These are phyloP conservation scores for Xylaria multiplex DNA, from an alignment of 2,329 filamentous ascomycete species.

Conservation along the genomic window DNA sequence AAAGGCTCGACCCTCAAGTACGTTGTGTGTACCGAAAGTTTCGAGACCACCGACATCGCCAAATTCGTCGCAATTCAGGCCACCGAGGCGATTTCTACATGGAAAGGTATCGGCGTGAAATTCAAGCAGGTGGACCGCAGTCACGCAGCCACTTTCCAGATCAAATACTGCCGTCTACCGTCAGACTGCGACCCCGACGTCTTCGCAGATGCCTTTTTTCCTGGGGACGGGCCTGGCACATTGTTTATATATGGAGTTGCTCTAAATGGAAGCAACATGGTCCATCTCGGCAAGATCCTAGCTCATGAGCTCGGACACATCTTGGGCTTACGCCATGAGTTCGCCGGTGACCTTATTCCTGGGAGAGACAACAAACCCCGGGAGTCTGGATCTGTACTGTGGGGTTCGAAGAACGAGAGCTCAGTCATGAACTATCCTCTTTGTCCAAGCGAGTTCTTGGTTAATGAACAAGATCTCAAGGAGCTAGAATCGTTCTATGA, in stretches of 20 bases:
- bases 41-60: background rate
- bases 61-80: background rate
- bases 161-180: background rate
- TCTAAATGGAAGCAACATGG: background rate
- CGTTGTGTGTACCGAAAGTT: background rate
- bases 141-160: background rate
- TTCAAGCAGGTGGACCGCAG: background rate
- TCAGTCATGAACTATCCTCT: constrained; percentile 9
- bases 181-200: background rate
- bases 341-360: background rate
- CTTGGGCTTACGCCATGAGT: constrained; percentile 7
- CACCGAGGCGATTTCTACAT: background rate
- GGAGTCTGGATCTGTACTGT: background rate
- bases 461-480: background rate
- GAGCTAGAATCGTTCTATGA: background rate
- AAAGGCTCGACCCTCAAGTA: background rate
- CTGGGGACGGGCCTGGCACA: background rate
- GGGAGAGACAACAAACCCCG: too few species aligned
- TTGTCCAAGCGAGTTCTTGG: too few species aligned
- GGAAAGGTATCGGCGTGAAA: background rate
- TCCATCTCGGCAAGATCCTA: background rate
- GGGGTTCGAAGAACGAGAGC: background rate
- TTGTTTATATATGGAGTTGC: background rate
- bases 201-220: constrained; percentile 6
- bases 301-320: constrained; percentile 4